Evolutionary conservation across 306 rosid genomes (phyloP).

Genomic region (Rosa rugosa): DNA sequence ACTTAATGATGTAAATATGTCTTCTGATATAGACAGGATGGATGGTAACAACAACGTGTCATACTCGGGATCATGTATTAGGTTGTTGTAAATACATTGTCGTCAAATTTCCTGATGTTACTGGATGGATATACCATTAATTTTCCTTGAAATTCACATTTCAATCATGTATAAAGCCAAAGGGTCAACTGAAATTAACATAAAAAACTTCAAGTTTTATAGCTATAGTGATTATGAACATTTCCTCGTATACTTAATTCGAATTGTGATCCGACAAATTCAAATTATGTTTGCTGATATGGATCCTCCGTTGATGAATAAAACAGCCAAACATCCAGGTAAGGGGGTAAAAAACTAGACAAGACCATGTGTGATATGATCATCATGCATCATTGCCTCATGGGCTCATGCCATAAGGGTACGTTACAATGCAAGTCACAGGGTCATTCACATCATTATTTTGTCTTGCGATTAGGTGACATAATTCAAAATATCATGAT

Average conservation of each 20-base stretch:
- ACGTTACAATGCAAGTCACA: background rate
- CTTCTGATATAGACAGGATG: background rate
- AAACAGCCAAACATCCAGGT: background rate
- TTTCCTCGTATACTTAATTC: background rate
- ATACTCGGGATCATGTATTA: background rate
- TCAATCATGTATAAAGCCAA: too few species aligned
- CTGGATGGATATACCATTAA: too few species aligned
- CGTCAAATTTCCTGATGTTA: background rate
- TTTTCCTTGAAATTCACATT: too few species aligned
- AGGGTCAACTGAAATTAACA: background rate
- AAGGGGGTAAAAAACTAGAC: background rate
- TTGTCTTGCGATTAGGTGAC: slow-evolving; percentile 3
- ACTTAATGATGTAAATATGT: slow-evolving; percentile 3
- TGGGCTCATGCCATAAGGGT: too few species aligned
- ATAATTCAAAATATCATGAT: background rate
- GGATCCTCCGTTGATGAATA: background rate
- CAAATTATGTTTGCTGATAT: too few species aligned
- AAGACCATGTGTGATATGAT: background rate
- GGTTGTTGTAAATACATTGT: background rate
- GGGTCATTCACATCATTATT: background rate
- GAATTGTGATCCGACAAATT: too few species aligned
- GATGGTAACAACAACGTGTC: background rate
- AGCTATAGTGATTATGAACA: background rate
- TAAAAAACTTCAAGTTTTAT: background rate
- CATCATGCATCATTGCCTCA: background rate